Conservation (phyloP, 495 filamentous ascomycete species). For the Hyaloscypha hepaticicola region DNA sequence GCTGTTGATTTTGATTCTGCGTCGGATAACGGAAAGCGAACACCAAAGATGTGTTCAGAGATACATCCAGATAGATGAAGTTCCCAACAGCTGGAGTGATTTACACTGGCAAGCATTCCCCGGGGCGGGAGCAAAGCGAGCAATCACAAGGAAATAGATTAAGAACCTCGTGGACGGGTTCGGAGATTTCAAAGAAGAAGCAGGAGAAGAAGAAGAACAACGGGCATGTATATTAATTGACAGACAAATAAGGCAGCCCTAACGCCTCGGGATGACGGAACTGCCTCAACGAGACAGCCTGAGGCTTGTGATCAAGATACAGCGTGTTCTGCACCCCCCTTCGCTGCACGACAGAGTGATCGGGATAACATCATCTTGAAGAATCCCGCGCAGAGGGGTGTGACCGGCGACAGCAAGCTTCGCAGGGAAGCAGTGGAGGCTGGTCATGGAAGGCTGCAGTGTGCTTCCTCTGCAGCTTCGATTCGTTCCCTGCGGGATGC, state of each 20-base stretch:
- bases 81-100: background rate
- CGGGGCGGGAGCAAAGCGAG: background rate
- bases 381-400: background rate
- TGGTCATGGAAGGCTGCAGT: constrained; percentile 31
- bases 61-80: background rate
- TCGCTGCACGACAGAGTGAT: background rate
- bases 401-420: background rate
- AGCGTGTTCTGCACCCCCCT: background rate
- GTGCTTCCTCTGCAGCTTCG: constrained; percentile 28
- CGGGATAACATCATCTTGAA: background rate
- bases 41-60: background rate
- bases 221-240: background rate
- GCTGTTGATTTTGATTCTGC: background rate
- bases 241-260: constrained; percentile 1
- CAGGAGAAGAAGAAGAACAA: background rate
- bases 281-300: constrained; percentile 6
- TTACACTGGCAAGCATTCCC: background rate
- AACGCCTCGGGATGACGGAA: constrained; percentile 12
- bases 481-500: constrained; percentile 8
- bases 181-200: constrained; percentile 17
- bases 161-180: constrained; percentile 14
- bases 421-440: constrained; percentile 1
- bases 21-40: background rate
- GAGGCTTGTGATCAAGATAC: constrained; percentile 19
- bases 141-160: constrained; percentile 1